Conservation (phyloP, 129 eudicot genomes). For the Lonicera japonica region DNA sequence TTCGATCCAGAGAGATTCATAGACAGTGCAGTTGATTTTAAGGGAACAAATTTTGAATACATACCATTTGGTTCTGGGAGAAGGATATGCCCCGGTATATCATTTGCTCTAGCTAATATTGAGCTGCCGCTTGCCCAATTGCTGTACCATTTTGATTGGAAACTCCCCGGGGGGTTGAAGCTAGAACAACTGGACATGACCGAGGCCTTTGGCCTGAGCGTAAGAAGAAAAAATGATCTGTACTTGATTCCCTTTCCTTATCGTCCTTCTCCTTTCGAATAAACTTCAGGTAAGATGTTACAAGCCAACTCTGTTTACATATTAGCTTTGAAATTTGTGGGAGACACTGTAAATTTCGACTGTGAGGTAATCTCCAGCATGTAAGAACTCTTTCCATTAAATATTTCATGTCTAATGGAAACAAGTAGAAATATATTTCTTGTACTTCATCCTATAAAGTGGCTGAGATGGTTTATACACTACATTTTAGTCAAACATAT, state of each 20-base stretch:
- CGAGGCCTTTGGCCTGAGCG: slow-evolving; percentile 14
- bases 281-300: neutral
- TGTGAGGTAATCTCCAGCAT: neutral
- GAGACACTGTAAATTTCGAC: neutral
- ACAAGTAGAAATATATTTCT: neutral
- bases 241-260: slow-evolving; percentile 9
- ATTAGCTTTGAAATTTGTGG: neutral
- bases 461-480: too few species aligned
- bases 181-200: slow-evolving; percentile 20
- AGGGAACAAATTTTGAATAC: slow-evolving; percentile 11
- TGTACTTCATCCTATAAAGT: too few species aligned
- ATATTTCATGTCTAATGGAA: neutral
- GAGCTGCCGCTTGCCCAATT: slow-evolving; percentile 21
- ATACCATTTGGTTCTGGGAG: slow-evolving; percentile 30
- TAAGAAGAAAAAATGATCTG: slow-evolving; percentile 13
- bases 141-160: slow-evolving; percentile 27
- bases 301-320: too few species aligned
- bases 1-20: slow-evolving; percentile 23
- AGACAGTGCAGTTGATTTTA: slow-evolving; percentile 4
- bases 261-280: neutral
- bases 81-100: slow-evolving; percentile 23
- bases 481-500: too few species aligned
- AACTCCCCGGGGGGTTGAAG: slow-evolving; percentile 12
- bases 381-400: neutral
- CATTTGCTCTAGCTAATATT: slow-evolving; percentile 16